Evolutionary conservation across 257 asterid genomes (phyloP).

Genomic region (Fraxinus quadrangulata): DNA sequence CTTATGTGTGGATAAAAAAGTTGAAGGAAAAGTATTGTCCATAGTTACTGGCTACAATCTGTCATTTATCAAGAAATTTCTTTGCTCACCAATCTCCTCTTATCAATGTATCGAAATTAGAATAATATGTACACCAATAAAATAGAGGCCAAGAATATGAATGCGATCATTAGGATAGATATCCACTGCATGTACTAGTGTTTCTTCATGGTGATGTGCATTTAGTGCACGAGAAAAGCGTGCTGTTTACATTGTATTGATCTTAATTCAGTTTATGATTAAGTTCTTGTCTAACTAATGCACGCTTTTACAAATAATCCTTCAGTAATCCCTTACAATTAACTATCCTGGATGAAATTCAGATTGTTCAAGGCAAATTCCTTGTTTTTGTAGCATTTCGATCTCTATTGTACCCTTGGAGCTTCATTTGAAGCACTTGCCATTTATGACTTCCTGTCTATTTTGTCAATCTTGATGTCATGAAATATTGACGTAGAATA

Average conservation of each 20-base stretch:
- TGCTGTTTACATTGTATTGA: not conserved
- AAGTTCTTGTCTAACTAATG: not conserved
- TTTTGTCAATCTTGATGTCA: slow-evolving; percentile 7
- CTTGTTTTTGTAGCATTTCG: not conserved
- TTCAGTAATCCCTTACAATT: not conserved
- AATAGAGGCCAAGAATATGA: not conserved
- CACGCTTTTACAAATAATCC: not conserved
- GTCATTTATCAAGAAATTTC: not conserved
- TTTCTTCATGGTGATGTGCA: not conserved
- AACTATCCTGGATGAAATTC: slow-evolving; percentile 3
- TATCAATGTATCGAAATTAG: not conserved
- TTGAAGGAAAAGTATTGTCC: too few relatives aligned
- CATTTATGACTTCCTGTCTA: not conserved
- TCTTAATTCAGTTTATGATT: not conserved
- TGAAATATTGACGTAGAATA: slow-evolving; percentile 3
- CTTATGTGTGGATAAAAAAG: too few relatives aligned
- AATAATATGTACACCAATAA: not conserved
- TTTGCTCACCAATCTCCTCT: not conserved
- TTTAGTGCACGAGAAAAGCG: not conserved
- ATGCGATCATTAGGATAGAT: not conserved
- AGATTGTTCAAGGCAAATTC: slow-evolving; percentile 1
- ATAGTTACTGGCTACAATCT: too few relatives aligned
- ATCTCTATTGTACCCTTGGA: slow-evolving; percentile 7
- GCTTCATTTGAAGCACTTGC: slow-evolving; percentile 9
- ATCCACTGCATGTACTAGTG: not conserved